Evolutionary conservation across 257 asterid genomes (phyloP), one percentile per base, ranked within the genome.

Genomic region (Linaria vulgaris): DNA sequence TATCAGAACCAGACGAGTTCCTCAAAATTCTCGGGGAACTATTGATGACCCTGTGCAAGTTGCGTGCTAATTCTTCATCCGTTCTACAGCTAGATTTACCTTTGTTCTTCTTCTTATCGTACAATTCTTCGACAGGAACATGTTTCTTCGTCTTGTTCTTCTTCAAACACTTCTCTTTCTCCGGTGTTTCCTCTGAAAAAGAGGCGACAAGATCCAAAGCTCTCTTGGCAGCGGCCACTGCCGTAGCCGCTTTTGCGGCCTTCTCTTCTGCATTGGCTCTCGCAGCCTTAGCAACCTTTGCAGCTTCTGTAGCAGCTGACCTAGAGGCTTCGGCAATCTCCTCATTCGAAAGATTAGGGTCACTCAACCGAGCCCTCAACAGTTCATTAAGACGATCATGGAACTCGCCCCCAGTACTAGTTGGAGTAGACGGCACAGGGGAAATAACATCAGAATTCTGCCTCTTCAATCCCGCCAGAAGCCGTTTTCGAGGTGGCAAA

Each of bases 401-500:
- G 44, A 56, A 74, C 50, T 88, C 86, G 24, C 55, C 72, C 61
- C 62, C 78, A n/a, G 62, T 61, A 59, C 66, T 43, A 61, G 38
- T 56, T 61, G 79, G 65, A 46, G 76, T 62, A 16, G 82, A 74
- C 11, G 86, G 77, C 3, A 76, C 59, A 16, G 85, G 81, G 54
- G 79, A 77, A 75, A 75, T 80, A 58, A 78, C 79, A 78, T 90
- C 97, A 20, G 83, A 85, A 68, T 63, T 86, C 81, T 88, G 95
- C 60, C 92, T 83, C 83, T 88, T 91, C 77, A 91, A 49, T 50
- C 94, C 98, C 21, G 98, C 98, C 30, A 91, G 80, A 63, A 88
- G 94, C 31, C 98, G 85, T 75, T 91, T 91, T 54, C 98, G 83
- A 54, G 98, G 98, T 25, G 98, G 98, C 80, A 91, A 79, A 77